These are phyloP conservation scores for Calonectria ilicicola DNA, from an alignment of 2,329 filamentous ascomycete genomes.

Conservation along the genomic window DNA sequence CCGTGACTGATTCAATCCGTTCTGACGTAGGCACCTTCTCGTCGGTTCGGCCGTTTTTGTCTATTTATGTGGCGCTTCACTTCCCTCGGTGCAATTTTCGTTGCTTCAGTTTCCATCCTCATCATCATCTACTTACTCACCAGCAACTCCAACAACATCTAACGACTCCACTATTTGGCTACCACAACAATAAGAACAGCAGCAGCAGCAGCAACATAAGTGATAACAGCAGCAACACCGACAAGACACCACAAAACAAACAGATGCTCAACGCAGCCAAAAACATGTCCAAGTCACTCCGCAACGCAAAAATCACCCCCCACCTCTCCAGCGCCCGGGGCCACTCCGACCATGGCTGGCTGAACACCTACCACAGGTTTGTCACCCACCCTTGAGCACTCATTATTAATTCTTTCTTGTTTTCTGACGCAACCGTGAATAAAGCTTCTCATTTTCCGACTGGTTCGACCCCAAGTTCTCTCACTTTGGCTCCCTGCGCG, in stretches of 20 bases:
- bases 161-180: slow-evolving; percentile 38
- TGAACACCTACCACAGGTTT: slow-evolving; percentile 81
- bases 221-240: slow-evolving; percentile 17
- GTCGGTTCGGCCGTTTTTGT: slow-evolving; percentile 33
- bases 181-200: slow-evolving; percentile 30
- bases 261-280: slow-evolving; percentile 52
- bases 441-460: slow-evolving; percentile 78
- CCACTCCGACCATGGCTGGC: slow-evolving; percentile 86
- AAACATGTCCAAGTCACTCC: slow-evolving; percentile 72
- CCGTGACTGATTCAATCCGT: slow-evolving; percentile 32
- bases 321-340: slow-evolving; percentile 80
- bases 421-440: background rate
- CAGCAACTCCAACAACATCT: slow-evolving; percentile 30
- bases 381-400: background rate
- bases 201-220: slow-evolving; percentile 25
- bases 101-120: slow-evolving; percentile 53
- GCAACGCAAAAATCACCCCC: slow-evolving; percentile 78
- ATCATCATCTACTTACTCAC: slow-evolving; percentile 46
- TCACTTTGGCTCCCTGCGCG: slow-evolving; percentile 81
- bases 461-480: slow-evolving; percentile 76
- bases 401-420: background rate
- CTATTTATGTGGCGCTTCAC: slow-evolving; percentile 55
- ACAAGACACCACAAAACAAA: slow-evolving; percentile 14
- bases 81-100: slow-evolving; percentile 49
- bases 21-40: slow-evolving; percentile 38